phyloP scores from a whole-genome alignment of 192 early-diverging fungal species.

The Entomortierella parvispora region DNA sequence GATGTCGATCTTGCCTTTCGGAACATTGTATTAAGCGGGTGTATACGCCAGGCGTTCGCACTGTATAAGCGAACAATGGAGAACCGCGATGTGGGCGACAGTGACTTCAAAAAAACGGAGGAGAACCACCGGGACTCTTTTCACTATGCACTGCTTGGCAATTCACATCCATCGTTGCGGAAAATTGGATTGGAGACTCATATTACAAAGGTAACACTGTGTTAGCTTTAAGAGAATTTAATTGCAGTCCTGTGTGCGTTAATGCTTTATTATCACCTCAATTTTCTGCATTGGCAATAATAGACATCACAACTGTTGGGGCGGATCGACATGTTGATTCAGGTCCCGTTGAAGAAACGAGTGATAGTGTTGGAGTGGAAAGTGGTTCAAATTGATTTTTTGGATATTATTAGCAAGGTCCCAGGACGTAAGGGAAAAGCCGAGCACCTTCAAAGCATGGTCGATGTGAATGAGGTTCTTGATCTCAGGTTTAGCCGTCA shows the following conservation, averaged over 20 bases:
- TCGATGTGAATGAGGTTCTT: conserved; percentile 12
- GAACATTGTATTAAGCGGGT: conserved; percentile 14
- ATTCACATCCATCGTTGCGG: conserved; percentile 21
- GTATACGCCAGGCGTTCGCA: conserved; percentile 11
- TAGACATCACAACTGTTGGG: conserved; percentile 5
- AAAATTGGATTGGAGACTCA: conserved; percentile 14
- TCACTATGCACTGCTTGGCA: conserved; percentile 13
- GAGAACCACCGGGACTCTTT: conserved; percentile 23
- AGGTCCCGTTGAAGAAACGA: conserved; percentile 15
- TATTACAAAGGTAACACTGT: conserved; percentile 10
- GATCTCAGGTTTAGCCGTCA: conserved; percentile 18
- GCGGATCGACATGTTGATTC: conserved; percentile 26
- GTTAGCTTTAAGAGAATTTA: conserved; percentile 5
- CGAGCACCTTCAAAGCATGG: conserved; percentile 12
- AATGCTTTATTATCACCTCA: conserved; percentile 12
- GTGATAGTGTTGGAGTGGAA: conserved; percentile 35
- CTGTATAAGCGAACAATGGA: conserved; percentile 13
- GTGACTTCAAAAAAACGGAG: conserved; percentile 19
- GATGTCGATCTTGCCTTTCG: conserved; percentile 25
- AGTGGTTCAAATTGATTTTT: conserved; percentile 31
- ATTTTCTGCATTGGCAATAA: conserved; percentile 7
- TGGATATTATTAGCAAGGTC: conserved; percentile 30
- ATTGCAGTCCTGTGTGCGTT: neutral
- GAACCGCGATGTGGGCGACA: conserved; percentile 11
- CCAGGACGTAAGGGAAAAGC: conserved; percentile 13